Percentiles rank a stretch among this genome's conserved stretches.
Conservation (phyloP, 208 protist genomes). For the Wallacemonas sp. region DNA sequence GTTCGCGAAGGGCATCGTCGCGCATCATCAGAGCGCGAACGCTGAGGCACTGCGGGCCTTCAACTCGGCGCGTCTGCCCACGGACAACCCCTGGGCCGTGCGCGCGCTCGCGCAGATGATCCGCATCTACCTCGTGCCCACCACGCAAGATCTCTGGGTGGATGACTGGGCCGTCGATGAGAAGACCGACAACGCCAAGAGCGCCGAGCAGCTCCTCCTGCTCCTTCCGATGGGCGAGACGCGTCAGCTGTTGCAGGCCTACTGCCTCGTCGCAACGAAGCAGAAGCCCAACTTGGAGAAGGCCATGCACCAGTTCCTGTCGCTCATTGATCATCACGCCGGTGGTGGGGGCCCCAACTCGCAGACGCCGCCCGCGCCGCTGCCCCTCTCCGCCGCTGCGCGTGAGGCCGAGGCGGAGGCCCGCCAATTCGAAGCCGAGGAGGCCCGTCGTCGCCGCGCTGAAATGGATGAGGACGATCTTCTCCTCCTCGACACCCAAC, state of each 20-base stretch:
- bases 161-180: constrained; percentile 47
- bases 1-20: constrained; percentile 86
- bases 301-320: constrained; percentile 69
- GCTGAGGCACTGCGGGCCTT: constrained; percentile 89
- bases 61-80: constrained; percentile 82
- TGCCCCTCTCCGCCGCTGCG: constrained; percentile 3
- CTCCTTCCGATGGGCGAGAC: constrained; percentile 65
- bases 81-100: constrained; percentile 82
- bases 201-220: constrained; percentile 84
- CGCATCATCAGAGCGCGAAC: constrained; percentile 73
- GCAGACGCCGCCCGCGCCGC: constrained; percentile 10
- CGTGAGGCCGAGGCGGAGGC: not conserved
- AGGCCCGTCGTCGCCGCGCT: constrained; percentile 14
- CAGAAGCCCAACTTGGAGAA: constrained; percentile 60
- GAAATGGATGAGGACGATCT: constrained; percentile 53
- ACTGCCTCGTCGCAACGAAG: constrained; percentile 73
- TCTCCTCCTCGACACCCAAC: constrained; percentile 36
- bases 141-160: constrained; percentile 80
- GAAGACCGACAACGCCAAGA: constrained; percentile 72
- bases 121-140: constrained; percentile 91
- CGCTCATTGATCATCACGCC: constrained; percentile 31
- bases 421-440: not conserved
- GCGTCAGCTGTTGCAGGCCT: constrained; percentile 76
- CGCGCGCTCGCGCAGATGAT: constrained; percentile 91
- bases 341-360: constrained; percentile 4